Percentiles rank a stretch among this genome's conserved stretches.
Conservation (phyloP, 148 eudicot genomes). For the Vaccinium corymbosum region DNA sequence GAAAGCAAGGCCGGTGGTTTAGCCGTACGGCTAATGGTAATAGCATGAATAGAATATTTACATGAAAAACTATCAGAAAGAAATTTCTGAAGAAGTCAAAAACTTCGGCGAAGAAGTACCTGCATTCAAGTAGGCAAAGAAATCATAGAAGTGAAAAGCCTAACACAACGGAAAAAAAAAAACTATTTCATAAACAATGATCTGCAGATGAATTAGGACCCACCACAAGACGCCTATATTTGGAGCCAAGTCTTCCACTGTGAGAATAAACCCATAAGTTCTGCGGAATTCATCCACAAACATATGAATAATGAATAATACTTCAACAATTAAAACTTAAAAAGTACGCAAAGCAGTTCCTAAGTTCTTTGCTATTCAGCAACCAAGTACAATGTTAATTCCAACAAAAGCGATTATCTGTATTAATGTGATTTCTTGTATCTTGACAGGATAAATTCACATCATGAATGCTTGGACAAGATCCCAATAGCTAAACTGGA, state of each 20-base stretch:
- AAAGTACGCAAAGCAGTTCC: background rate
- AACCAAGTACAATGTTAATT: background rate
- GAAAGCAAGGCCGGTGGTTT: conserved; percentile 85
- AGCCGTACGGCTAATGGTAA: conserved; percentile 87
- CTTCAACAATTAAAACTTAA: background rate
- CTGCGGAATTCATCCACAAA: conserved; percentile 40
- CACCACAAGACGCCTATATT: conserved; percentile 93
- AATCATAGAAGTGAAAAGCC: conserved; percentile 2
- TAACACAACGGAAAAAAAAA: background rate
- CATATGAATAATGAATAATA: background rate
- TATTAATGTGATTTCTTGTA: background rate
- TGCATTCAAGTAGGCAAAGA: conserved; percentile 37
- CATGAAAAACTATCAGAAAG: conserved; percentile 83
- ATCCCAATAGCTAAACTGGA: background rate
- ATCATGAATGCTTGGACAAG: background rate
- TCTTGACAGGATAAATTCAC: background rate
- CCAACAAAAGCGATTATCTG: background rate
- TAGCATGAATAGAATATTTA: conserved; percentile 89
- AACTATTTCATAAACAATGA: background rate
- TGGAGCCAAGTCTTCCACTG: conserved; percentile 90
- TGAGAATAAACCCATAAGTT: conserved; percentile 87
- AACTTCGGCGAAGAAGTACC: conserved; percentile 99
- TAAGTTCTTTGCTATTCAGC: background rate
- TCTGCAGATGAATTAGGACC: conserved; percentile 23
- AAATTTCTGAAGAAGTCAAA: conserved; percentile 91